A percentile compares a stretch with the other conserved stretches of the same genome.
phyloP scores from a whole-genome alignment of 805 yeast species.

The Wickerhamiella bombiphila region DNA sequence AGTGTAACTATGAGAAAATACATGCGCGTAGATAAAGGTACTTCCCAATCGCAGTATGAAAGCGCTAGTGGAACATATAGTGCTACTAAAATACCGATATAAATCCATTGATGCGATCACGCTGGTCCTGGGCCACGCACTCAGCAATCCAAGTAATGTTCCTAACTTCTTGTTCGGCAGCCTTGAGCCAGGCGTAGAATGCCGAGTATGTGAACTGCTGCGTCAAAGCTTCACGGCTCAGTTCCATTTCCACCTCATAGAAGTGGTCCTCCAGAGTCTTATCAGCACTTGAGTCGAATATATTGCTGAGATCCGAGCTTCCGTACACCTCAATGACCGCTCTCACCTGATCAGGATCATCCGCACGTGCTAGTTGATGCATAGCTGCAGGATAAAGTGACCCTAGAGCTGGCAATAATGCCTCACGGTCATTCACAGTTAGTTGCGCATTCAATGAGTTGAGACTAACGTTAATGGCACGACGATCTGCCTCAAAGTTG shows the following conservation, averaged over 20 bases:
- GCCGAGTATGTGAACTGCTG: conserved; percentile 88
- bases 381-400: conserved; percentile 59
- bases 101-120: conserved; percentile 81
- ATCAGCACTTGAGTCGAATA: conserved; percentile 33
- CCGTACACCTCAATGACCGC: conserved; percentile 19
- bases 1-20: too few relatives aligned
- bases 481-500: conserved; percentile 86
- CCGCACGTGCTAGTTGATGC: conserved; percentile 53
- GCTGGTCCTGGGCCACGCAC: conserved; percentile 97
- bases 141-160: conserved; percentile 99
- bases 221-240: conserved; percentile 84
- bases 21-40: too few relatives aligned
- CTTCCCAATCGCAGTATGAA: too few relatives aligned
- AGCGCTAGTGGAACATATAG: neutral
- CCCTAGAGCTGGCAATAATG: conserved; percentile 72
- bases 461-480: conserved; percentile 80
- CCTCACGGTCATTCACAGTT: conserved; percentile 51
- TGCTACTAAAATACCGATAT: conserved; percentile 57
- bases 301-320: conserved; percentile 22
- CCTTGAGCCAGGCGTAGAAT: conserved; percentile 92
- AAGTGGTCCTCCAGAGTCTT: conserved; percentile 86
- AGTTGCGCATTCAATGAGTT: conserved; percentile 80
- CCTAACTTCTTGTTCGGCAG: conserved; percentile 92
- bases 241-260: conserved; percentile 80
- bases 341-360: conserved; percentile 76